Base-by-base conservation (phyloP, 306 rosid species). In the Prunus davidiana region DNA sequence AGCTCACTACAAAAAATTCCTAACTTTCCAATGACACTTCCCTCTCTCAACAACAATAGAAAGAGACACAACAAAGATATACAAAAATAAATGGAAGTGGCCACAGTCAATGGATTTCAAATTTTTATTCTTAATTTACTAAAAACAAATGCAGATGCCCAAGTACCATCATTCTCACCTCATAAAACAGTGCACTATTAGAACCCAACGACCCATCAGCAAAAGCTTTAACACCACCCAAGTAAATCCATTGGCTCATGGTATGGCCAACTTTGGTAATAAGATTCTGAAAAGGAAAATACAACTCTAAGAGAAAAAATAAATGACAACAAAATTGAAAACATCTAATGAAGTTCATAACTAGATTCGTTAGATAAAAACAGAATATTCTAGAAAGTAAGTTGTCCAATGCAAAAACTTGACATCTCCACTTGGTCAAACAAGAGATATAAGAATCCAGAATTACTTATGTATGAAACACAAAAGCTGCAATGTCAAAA, bases 201-300 rank as follows among this genome's bases (percentile, higher is more conserved):
- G 97, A 93, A 75, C 98, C 98, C 81, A 90, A 69, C 30, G 98
- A 91, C 24, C 98, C 98, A 83, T 93, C 98, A 69, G 83, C 87
- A 83, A 93, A 93, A 73, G 90, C 92, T 85, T 93, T 93, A 72
- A 91, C 93, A 73, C 98, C 98, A 51, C 98, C 98, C 62, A 91
- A 77, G 88, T 91, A 90, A 68, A 93, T 73, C 96, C 96, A 88
- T 75, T 92, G 87, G 85, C 92, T 93, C 79, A 89, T 43, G 41
- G 85, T 52, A 30, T 41, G 79, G 49, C 93, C 96, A 78, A 67
- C 80, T 82, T 86, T 86, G 60, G 70, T 82, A 73, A 84, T 79
- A 76, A 89, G 88, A 81, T 83, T 88, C 98, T 93, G 75, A 69
- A 80, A 7, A 51, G 67, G 71, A 80, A 84, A 76, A 24, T 18